Evolutionary conservation across 1,139 yeast genomes (phyloP).

Genomic region (Zygosaccharomyces pseudobailii): DNA sequence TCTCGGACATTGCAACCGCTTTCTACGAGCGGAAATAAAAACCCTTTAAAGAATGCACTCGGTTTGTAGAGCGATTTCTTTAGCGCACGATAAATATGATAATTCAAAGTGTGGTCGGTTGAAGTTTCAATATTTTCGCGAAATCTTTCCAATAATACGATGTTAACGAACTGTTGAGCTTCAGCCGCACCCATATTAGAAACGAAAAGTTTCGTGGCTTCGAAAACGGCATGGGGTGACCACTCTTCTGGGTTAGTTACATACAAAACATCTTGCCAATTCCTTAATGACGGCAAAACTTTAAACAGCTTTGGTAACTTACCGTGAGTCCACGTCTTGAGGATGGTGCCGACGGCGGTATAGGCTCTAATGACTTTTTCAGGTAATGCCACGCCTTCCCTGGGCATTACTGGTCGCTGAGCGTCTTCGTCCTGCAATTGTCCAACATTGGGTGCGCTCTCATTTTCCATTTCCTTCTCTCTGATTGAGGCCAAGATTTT

Average conservation of each 20-base stretch:
- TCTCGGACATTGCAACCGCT: slow-evolving; percentile 83
- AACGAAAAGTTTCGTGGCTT: slow-evolving; percentile 90
- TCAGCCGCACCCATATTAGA: slow-evolving; percentile 84
- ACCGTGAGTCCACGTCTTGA: slow-evolving; percentile 92
- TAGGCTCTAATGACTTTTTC: slow-evolving; percentile 95
- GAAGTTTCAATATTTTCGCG: slow-evolving; percentile 76
- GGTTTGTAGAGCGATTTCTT: slow-evolving; percentile 95
- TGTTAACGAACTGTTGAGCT: slow-evolving; percentile 77
- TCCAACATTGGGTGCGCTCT: slow-evolving; percentile 13
- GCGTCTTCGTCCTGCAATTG: slow-evolving; percentile 27
- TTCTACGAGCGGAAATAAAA: slow-evolving; percentile 83
- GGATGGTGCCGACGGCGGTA: slow-evolving; percentile 81
- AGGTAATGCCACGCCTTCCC: slow-evolving; percentile 69
- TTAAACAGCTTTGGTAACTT: slow-evolving; percentile 92
- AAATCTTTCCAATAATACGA: slow-evolving; percentile 77
- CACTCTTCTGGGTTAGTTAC: slow-evolving; percentile 89
- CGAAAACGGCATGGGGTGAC: slow-evolving; percentile 94
- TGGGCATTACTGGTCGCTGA: slow-evolving; percentile 21
- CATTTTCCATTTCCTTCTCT: slow-evolving; percentile 52
- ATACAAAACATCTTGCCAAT: slow-evolving; percentile 92
- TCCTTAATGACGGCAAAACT: slow-evolving; percentile 83
- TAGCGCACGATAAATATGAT: slow-evolving; percentile 85
- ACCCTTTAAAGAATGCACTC: slow-evolving; percentile 95
- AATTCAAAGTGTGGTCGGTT: slow-evolving; percentile 62
- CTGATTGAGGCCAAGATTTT: slow-evolving; percentile 85